A percentile compares a stretch with the other conserved stretches of the same genome.
phyloP scores from a whole-genome alignment of 108 stramenopile species.

The Nitzschia palea region DNA sequence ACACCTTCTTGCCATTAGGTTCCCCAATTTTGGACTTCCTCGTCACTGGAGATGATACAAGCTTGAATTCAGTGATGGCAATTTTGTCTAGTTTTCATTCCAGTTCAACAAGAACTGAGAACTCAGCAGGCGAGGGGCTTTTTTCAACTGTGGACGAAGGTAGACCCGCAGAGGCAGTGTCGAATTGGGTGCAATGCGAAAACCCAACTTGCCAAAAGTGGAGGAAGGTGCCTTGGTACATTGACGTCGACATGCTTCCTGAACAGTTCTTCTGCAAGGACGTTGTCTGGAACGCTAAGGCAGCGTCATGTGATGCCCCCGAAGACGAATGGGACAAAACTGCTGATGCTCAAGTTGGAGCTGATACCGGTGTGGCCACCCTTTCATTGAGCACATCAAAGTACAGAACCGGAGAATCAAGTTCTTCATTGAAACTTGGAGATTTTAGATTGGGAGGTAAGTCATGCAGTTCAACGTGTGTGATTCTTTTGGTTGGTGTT shows the following conservation, averaged over 20 bases:
- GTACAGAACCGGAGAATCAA: not conserved
- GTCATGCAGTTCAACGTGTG: not conserved
- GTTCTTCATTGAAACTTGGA: not conserved
- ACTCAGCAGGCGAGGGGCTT: slow-evolving; percentile 37
- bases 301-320: slow-evolving; percentile 65
- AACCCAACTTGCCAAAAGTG: slow-evolving; percentile 86
- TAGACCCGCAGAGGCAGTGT: slow-evolving; percentile 84
- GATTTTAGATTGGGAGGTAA: slow-evolving; percentile 25
- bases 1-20: slow-evolving; percentile 65
- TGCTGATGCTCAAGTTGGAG: slow-evolving; percentile 32
- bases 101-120: not conserved
- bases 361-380: slow-evolving; percentile 19
- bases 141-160: slow-evolving; percentile 80
- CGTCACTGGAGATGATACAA: slow-evolving; percentile 77
- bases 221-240: slow-evolving; percentile 88
- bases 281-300: slow-evolving; percentile 75
- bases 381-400: not conserved
- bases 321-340: slow-evolving; percentile 84
- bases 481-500: not conserved
- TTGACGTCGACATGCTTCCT: slow-evolving; percentile 78
- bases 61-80: slow-evolving; percentile 50
- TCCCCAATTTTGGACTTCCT: slow-evolving; percentile 87
- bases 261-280: slow-evolving; percentile 87
- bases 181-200: slow-evolving; percentile 93
- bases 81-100: slow-evolving; percentile 32